Evolutionary conservation across 2,329 filamentous ascomycete genomes (phyloP), one percentile per base, ranked within the genome.

Genomic region (Colletotrichum lini): DNA sequence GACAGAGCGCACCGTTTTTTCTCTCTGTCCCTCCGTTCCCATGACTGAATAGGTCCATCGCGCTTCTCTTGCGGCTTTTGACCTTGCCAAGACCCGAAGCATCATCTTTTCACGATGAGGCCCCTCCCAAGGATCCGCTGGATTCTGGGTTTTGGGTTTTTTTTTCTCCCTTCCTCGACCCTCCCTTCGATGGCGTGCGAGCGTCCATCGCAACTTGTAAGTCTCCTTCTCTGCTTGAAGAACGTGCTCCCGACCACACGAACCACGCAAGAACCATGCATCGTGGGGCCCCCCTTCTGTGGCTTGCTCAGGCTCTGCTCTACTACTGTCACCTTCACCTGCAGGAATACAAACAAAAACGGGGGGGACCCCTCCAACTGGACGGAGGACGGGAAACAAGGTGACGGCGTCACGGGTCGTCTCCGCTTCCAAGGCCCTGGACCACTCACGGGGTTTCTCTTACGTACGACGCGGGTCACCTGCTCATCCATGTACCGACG

Each of bases 401-500:
- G 66, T 13, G 38, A 8, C 21, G 40, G 58, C 62, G 57, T 52
- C 23, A 58, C 40, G 61, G 53, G 45, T 16, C 47, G 53, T 38
- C 49, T n/a, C 69, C 65, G 50, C 69, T 71, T 68, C 69, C 65
- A 71, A 59, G 69, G 69, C 38, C 58, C 35, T 10, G 3, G 58
- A 16, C 65, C 69, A 71, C n/a, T 71, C 45, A 59, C 18, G 10
- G 15, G 8, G 45, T 68, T 68, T 71, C 65, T 71, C 65, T 71
- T 71, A 68, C 68, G 68, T 71, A 68, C 16, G 13, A 12, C 21
- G n/a, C 9, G 26, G 26, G 40, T 68, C 68, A 68, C 58, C 65
- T 68, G 64, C 45, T 5, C 64, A 23, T 59, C 56, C 64, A 42
- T 53, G 50, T 64, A 49, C 63, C 64, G 18, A 52, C n/a, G 35